A percentile compares a stretch with the other conserved stretches of the same genome.
phyloP scores from a whole-genome alignment of 345 rosid genomes.

The Salix viminalis region DNA sequence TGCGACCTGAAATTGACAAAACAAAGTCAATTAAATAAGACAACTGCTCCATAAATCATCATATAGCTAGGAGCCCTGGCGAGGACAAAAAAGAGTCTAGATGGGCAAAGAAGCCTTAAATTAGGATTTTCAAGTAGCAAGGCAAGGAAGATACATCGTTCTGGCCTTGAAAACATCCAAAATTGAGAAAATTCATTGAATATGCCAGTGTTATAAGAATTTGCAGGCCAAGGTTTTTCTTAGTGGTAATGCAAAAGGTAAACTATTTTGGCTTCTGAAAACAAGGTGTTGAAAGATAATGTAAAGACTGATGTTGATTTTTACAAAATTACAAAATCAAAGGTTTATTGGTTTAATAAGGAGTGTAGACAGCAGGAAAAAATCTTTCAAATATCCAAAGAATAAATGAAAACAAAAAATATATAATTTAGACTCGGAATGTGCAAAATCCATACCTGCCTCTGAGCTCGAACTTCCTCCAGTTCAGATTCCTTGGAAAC shows the following conservation, averaged over 20 bases:
- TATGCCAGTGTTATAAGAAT: not conserved
- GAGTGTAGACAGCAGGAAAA: not conserved
- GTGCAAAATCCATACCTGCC: constrained; percentile 48
- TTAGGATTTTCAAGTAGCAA: not conserved
- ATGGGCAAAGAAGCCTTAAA: not conserved
- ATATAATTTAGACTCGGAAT: not conserved
- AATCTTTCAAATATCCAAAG: not conserved
- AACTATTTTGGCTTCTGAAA: not conserved
- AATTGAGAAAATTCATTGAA: not conserved
- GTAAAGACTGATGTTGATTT: not conserved
- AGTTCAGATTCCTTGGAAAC: constrained; percentile 68
- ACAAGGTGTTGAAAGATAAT: not conserved
- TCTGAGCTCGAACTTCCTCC: constrained; percentile 75
- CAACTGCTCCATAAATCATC: not conserved
- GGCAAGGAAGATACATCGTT: not conserved
- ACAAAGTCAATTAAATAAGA: not conserved
- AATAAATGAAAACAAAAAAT: not conserved
- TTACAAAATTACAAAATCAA: not conserved
- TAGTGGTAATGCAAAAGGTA: not conserved
- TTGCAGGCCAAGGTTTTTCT: not conserved
- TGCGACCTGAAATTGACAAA: constrained; percentile 55
- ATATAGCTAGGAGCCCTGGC: not conserved
- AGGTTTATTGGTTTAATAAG: not conserved
- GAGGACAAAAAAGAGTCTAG: not conserved
- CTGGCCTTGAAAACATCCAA: not conserved